Base-by-base conservation (phyloP, 2,329 filamentous ascomycete species). In the Calonectria fujianensis region DNA sequence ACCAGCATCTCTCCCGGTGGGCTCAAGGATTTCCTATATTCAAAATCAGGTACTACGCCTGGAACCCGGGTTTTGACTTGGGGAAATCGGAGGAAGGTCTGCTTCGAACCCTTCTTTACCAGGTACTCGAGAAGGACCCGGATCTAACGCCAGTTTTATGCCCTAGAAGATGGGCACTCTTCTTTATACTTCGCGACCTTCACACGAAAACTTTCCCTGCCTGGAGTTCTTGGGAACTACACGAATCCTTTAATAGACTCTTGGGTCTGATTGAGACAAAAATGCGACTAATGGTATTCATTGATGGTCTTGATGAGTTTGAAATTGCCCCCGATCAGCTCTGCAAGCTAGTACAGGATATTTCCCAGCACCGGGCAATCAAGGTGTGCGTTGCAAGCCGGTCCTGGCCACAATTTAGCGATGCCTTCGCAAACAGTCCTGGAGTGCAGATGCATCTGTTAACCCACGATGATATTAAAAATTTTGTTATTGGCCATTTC, bases 271-370 rank as follows among this genome's bases (percentile, higher is more conserved):
- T 27, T 8, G 37, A 41, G 9, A 10, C 6, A 18, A 45, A 11
- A 24, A 31, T 45, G 16, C 59, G 39, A 16, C 48, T 70, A 1
- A 32, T 66, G 18, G 11, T 74, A 6, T 74, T 74, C 29, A 57
- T 74, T n/a, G 68, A 74, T 41, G 69, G 73, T 5, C 45, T 72
- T 0, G 69, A 72, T 41, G 69, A 72, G 37, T 74, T 74, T 29
- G 45, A 69, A 13, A 27, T 59, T 10, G 37, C 68, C 2, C 73
- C 48, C 6, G 9, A 69, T 14, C 24, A 71, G n/a, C 13, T 72
- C 7, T 71, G 68, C 16, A 18, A 24, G 1, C n/a, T 27, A 16
- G 52, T 74, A 52, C 32, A 48, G 11, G 18, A 45, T 6, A 68
- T 70, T 31, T 32, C 59, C 2, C 24, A 24, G 16, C 59, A 63